A percentile compares a stretch with the other conserved stretches of the same genome.
These are phyloP conservation scores for Hypoxylon sp. DNA, from an alignment of 2,329 filamentous ascomycete genomes.

Conservation along the genomic window DNA sequence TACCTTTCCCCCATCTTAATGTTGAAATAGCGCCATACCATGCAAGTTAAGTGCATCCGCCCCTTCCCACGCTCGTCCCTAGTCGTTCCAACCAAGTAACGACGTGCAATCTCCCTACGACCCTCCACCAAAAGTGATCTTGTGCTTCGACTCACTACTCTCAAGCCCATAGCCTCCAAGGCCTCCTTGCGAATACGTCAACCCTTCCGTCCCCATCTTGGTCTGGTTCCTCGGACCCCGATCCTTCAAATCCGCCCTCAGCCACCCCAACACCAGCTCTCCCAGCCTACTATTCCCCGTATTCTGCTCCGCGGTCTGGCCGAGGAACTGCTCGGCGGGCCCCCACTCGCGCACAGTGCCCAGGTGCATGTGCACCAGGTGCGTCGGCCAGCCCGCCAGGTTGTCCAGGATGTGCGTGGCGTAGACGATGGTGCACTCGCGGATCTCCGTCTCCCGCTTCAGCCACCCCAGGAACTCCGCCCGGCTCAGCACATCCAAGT, in stretches of 20 bases:
- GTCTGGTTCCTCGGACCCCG: slow-evolving; percentile 80
- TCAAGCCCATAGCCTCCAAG: slow-evolving; percentile 73
- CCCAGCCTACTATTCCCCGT: slow-evolving; percentile 87
- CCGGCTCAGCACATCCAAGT: slow-evolving; percentile 88
- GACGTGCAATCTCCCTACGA: background rate
- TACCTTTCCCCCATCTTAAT: slow-evolving; percentile 9
- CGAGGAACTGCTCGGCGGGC: slow-evolving; percentile 77
- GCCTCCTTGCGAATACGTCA: slow-evolving; percentile 70
- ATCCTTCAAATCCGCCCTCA: slow-evolving; percentile 83
- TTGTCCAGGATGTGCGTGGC: slow-evolving; percentile 98
- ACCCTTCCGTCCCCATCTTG: slow-evolving; percentile 71
- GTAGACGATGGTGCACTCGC: slow-evolving; percentile 93
- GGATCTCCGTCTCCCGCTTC: slow-evolving; percentile 84
- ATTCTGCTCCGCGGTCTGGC: slow-evolving; percentile 58
- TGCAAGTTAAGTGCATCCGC: slow-evolving; percentile 42
- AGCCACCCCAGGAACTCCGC: slow-evolving; percentile 89
- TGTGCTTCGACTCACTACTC: slow-evolving; percentile 55
- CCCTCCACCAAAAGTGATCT: slow-evolving; percentile 2
- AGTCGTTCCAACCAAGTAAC: background rate
- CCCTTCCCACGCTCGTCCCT: background rate
- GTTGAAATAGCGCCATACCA: slow-evolving; percentile 41
- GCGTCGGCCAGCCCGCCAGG: slow-evolving; percentile 92
- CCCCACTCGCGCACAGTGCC: slow-evolving; percentile 92
- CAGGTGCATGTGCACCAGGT: slow-evolving; percentile 95
- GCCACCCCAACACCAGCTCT: slow-evolving; percentile 89